phyloP scores from a whole-genome alignment of 768 basidiomycete genomes.

The Suillus lakei region DNA sequence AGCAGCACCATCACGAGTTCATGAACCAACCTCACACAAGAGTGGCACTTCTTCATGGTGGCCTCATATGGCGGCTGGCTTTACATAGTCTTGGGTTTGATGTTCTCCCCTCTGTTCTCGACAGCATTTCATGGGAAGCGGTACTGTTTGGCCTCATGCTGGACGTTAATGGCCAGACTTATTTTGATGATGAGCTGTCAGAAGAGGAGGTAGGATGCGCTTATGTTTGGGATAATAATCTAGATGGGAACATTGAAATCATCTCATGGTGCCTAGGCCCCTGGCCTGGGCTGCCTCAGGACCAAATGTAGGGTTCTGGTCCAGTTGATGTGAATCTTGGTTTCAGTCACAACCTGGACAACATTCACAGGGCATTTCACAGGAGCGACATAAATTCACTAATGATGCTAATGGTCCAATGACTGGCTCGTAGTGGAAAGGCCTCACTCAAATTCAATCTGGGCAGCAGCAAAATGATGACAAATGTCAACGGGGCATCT shows the following conservation, averaged over 20 bases:
- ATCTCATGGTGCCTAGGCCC: background rate
- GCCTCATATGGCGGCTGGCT: slow-evolving; percentile 6
- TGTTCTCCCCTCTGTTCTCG: background rate
- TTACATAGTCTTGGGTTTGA: background rate
- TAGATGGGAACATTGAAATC: background rate
- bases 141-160: background rate
- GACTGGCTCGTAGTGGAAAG: background rate
- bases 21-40: slow-evolving; percentile 4
- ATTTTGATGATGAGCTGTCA: slow-evolving; percentile 1
- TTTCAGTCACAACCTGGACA: background rate
- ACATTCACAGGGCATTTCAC: background rate
- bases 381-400: background rate
- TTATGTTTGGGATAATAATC: background rate
- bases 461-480: background rate
- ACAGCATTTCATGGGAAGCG: background rate
- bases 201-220: background rate
- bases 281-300: background rate
- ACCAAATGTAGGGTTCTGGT: background rate
- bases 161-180: background rate
- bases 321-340: background rate
- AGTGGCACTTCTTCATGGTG: slow-evolving; percentile 4
- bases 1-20: background rate
- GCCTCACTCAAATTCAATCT: background rate
- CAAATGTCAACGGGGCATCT: background rate
- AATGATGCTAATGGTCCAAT: background rate